phyloP scores from a whole-genome alignment of 2,329 filamentous ascomycete species.

The Fusarium nanum region DNA sequence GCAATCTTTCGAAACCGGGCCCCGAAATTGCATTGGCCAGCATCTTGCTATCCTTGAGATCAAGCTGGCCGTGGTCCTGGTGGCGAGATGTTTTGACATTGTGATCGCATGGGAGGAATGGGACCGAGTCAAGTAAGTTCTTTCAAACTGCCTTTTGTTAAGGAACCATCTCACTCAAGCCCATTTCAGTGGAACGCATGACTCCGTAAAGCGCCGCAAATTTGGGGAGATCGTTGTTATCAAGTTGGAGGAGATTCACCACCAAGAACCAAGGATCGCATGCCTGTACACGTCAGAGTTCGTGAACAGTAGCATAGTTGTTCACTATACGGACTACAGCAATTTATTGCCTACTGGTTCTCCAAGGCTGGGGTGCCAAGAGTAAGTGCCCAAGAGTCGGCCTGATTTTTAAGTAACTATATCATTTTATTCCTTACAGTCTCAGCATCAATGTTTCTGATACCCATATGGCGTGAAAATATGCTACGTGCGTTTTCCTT shows the following conservation, averaged over 20 bases:
- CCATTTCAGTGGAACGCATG: not conserved
- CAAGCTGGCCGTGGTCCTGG: constrained; percentile 21
- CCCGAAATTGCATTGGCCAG: constrained; percentile 67
- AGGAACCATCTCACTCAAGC: not conserved
- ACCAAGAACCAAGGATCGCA: constrained; percentile 51
- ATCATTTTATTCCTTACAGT: not conserved
- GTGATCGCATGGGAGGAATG: constrained; percentile 38
- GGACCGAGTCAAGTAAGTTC: constrained; percentile 24
- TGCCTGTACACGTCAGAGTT: constrained; percentile 51
- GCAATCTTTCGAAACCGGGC: constrained; percentile 65
- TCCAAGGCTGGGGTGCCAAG: not conserved
- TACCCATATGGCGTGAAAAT: not conserved
- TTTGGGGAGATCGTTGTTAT: constrained; percentile 47
- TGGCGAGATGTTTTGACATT: constrained; percentile 35
- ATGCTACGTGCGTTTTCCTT: not conserved
- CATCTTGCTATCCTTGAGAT: constrained; percentile 60
- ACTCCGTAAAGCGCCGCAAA: constrained; percentile 46
- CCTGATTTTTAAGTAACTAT: not conserved
- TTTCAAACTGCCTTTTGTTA: not conserved
- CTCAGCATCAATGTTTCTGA: not conserved
- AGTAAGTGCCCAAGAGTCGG: not conserved
- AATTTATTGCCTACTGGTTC: not conserved
- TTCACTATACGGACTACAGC: no score
- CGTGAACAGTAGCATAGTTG: not conserved
- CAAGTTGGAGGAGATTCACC: constrained; percentile 53